These are phyloP conservation scores for Cyclanthera cordifolia DNA, from an alignment of 306 rosid genomes.

Conservation along the genomic window DNA sequence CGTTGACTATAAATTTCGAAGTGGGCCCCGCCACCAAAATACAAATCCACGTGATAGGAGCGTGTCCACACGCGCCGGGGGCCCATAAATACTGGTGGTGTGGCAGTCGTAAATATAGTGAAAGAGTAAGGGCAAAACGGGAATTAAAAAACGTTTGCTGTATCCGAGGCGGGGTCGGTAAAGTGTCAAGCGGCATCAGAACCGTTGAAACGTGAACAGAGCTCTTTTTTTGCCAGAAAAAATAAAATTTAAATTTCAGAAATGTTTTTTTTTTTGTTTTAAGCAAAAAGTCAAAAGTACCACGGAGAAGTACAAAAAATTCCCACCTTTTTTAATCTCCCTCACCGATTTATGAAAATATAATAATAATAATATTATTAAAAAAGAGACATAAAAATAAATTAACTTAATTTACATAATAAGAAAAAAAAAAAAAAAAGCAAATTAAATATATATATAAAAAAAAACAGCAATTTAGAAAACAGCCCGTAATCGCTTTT, in stretches of 20 bases:
- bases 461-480: not conserved
- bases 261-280: too few relatives aligned
- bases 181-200: not conserved
- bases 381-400: not conserved
- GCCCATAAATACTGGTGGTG: too few relatives aligned
- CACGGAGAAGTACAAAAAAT: constrained; percentile 48
- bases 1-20: not conserved
- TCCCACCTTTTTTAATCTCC: constrained; percentile 10
- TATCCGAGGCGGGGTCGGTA: not conserved
- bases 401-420: too few relatives aligned
- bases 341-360: not conserved
- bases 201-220: not conserved
- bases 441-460: not conserved
- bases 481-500: not conserved
- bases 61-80: not conserved
- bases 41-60: not conserved
- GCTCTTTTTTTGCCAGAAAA: not conserved
- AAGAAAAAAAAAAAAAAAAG: too few relatives aligned
- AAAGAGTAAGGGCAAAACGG: not conserved
- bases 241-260: not conserved
- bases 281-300: constrained; percentile 31
- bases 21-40: not conserved
- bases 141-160: not conserved
- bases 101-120: not conserved
- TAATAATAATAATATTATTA: not conserved